Percentiles rank a stretch among this genome's conserved stretches.
Conservation (phyloP, 495 filamentous ascomycete species). For the Penicillium goetzii region DNA sequence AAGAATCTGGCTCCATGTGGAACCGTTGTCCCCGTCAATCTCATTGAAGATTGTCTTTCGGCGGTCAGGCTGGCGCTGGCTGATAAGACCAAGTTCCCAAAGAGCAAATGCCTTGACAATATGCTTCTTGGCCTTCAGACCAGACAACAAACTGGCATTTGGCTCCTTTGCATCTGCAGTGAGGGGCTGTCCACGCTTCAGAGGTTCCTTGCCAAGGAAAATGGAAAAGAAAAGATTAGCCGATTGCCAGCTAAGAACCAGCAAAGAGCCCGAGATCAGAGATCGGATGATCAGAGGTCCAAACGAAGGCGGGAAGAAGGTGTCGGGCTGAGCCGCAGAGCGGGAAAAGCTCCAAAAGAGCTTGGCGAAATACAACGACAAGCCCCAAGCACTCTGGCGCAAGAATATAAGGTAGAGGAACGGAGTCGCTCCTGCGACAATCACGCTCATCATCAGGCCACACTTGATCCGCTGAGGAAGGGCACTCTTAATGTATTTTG, state of each 20-base stretch:
- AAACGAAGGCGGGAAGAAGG: slow-evolving; percentile 58
- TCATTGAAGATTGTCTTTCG: slow-evolving; percentile 86
- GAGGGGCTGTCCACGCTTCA: slow-evolving; percentile 82
- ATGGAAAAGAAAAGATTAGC: slow-evolving; percentile 75
- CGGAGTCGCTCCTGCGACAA: slow-evolving; percentile 49
- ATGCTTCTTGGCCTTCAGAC: slow-evolving; percentile 69
- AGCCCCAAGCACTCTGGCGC: slow-evolving; percentile 65
- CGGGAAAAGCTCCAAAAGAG: slow-evolving; percentile 74
- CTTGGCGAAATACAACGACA: slow-evolving; percentile 67
- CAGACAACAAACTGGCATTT: slow-evolving; percentile 85
- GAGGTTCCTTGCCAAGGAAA: slow-evolving; percentile 76
- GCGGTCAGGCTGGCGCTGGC: slow-evolving; percentile 68
- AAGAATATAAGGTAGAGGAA: slow-evolving; percentile 68
- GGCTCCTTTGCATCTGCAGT: slow-evolving; percentile 85
- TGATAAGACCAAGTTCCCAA: slow-evolving; percentile 85
- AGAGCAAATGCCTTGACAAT: slow-evolving; percentile 74
- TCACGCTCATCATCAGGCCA: slow-evolving; percentile 45
- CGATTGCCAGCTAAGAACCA: slow-evolving; percentile 73
- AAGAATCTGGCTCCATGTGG: slow-evolving; percentile 81
- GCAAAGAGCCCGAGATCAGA: slow-evolving; percentile 64
- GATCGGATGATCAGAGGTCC: slow-evolving; percentile 61
- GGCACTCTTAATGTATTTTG: slow-evolving; percentile 37
- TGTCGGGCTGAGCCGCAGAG: slow-evolving; percentile 62
- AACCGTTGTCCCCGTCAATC: slow-evolving; percentile 77
- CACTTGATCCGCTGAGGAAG: slow-evolving; percentile 30